Conservation (phyloP, 2,329 filamentous ascomycete genomes). For the Lizonia empirigonia region DNA sequence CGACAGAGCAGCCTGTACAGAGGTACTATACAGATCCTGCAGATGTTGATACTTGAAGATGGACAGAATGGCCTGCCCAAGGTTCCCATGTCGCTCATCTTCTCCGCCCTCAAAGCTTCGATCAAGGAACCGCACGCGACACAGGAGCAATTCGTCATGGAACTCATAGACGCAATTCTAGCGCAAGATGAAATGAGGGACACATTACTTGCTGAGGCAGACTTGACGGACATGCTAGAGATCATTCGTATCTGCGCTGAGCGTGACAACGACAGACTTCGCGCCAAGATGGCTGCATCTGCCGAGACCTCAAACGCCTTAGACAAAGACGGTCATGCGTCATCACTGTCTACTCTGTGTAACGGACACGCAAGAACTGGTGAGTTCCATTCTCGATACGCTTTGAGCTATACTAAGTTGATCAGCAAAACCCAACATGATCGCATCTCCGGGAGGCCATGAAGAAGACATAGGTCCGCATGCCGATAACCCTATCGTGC, state of each 20-base stretch:
- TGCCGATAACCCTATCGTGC: conserved; percentile 7
- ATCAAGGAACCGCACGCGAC: conserved; percentile 34
- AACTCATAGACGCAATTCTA: conserved; percentile 49
- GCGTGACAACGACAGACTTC: conserved; percentile 36
- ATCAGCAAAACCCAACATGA: conserved; percentile 1
- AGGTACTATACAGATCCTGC: conserved; percentile 40
- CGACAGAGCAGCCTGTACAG: conserved; percentile 35
- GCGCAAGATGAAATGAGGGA: conserved; percentile 60
- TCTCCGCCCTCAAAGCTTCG: conserved; percentile 42
- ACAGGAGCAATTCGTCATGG: conserved; percentile 57
- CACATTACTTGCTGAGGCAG: conserved; percentile 67
- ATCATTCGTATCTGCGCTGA: conserved; percentile 61
- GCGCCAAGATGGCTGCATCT: conserved; percentile 18
- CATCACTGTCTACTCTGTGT: conserved; percentile 11
- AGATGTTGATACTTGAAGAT: conserved; percentile 41
- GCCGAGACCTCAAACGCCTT: conserved; percentile 45
- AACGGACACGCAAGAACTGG: conserved; percentile 17
- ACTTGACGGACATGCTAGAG: conserved; percentile 67
- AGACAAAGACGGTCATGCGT: conserved; percentile 48
- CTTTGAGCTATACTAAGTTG: neutral
- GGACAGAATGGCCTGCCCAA: conserved; percentile 41
- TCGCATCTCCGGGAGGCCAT: conserved; percentile 19
- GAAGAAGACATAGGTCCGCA: conserved; percentile 26
- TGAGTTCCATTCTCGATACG: neutral
- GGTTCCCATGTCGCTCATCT: conserved; percentile 42